Evolutionary conservation across 78 protist genomes (phyloP).

Genomic region (Cavenderia fasciculata): DNA sequence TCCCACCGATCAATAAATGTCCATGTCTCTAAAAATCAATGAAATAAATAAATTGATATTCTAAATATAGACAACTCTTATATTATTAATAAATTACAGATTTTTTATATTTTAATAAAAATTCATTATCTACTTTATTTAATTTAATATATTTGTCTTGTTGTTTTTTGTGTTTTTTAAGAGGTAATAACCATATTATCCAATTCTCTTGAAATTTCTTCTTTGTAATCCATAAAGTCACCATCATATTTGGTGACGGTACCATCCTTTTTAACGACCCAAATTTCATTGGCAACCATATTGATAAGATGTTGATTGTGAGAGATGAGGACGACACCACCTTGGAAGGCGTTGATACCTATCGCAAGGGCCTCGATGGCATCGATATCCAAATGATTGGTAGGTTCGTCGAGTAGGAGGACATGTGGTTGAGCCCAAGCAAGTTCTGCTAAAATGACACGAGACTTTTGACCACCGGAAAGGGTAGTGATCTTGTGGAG

Average conservation of each 20-base stretch:
- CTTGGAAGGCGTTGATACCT: constrained; percentile 88
- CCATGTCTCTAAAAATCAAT: too few relatives aligned
- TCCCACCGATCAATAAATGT: too few relatives aligned
- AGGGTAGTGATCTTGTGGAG: constrained; percentile 76
- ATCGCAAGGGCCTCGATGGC: constrained; percentile 89
- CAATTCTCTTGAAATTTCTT: constrained; percentile 69
- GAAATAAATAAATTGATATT: too few relatives aligned
- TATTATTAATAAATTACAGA: too few relatives aligned
- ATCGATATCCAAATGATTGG: constrained; percentile 94
- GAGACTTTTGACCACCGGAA: constrained; percentile 97
- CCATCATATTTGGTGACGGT: constrained; percentile 75
- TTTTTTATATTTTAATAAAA: too few relatives aligned
- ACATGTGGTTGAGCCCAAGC: constrained; percentile 92
- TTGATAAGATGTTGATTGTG: constrained; percentile 89
- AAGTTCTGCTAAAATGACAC: constrained; percentile 94
- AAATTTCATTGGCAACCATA: constrained; percentile 57
- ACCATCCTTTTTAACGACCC: constrained; percentile 83
- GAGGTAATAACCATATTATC: constrained; percentile 45
- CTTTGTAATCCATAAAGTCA: constrained; percentile 73
- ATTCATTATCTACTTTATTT: too few relatives aligned
- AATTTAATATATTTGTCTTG: not conserved
- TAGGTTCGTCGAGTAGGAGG: constrained; percentile 95
- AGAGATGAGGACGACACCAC: constrained; percentile 92
- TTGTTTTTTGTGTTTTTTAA: not conserved
- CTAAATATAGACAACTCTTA: too few relatives aligned